phyloP scores from a whole-genome alignment of 78 protist species.

The Pelomyxa schiedti region DNA sequence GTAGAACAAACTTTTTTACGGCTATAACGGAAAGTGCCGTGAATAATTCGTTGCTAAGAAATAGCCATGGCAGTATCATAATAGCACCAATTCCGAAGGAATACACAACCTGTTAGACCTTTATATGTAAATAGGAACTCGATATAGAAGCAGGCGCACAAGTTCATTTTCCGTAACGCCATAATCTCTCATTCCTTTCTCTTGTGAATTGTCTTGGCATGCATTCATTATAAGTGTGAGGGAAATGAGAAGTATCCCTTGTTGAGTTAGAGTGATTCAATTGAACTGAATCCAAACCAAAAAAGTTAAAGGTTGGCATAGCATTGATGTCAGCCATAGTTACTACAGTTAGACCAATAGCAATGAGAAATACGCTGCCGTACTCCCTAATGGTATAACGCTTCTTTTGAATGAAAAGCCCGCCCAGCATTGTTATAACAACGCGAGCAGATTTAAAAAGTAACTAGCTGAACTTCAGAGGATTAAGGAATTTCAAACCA shows the following conservation, averaged over 20 bases:
- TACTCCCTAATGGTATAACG: neutral
- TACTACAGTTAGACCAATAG: neutral
- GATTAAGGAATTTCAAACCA: neutral
- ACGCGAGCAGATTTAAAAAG: neutral
- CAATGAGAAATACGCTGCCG: neutral
- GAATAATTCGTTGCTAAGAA: neutral
- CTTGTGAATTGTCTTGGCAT: neutral
- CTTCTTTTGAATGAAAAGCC: neutral
- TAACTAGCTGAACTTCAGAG: neutral
- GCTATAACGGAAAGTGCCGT: too few relatives aligned
- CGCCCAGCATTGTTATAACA: neutral
- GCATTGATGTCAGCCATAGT: neutral
- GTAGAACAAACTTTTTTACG: neutral
- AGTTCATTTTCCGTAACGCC: neutral
- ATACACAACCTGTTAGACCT: too few relatives aligned
- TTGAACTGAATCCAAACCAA: too few relatives aligned
- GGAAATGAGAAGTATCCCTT: neutral
- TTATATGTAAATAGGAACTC: too few relatives aligned
- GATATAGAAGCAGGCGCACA: too few relatives aligned
- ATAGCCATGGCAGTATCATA: neutral
- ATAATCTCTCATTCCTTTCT: neutral
- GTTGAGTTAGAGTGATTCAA: too few relatives aligned
- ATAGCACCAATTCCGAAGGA: neutral
- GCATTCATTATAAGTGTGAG: neutral
- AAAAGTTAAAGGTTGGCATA: neutral